A percentile compares a stretch with the other conserved stretches of the same genome.
Conservation (phyloP, 805 yeast species). For the Tetrapisispora fleetii region DNA sequence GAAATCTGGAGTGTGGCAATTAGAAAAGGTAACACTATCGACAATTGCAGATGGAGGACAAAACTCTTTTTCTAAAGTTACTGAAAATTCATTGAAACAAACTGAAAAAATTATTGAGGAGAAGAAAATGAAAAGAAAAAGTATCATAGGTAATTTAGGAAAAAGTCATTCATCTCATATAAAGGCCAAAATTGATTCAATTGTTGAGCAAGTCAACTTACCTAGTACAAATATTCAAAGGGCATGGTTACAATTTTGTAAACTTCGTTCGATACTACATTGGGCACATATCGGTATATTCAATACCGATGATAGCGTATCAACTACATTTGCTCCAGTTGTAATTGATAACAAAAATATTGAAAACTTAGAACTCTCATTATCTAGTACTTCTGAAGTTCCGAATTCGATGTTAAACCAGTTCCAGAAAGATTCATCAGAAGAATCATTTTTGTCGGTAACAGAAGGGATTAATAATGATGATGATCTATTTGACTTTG, state of each 20-base stretch:
- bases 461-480: conserved; percentile 1
- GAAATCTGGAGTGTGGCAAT: conserved; percentile 48
- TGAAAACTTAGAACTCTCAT: background rate
- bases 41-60: conserved; percentile 12
- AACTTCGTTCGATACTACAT: conserved; percentile 62
- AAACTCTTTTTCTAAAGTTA: conserved; percentile 9
- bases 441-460: conserved; percentile 5
- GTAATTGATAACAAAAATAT: background rate
- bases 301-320: conserved; percentile 37
- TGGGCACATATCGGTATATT: conserved; percentile 81
- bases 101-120: conserved; percentile 16
- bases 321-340: conserved; percentile 20
- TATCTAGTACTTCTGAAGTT: background rate
- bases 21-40: conserved; percentile 32
- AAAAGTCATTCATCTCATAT: conserved; percentile 8
- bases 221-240: conserved; percentile 33
- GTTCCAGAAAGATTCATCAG: background rate
- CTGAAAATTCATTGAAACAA: conserved; percentile 5
- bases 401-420: background rate
- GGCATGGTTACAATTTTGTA: conserved; percentile 56
- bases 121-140: conserved; percentile 18
- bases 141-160: conserved; percentile 20
- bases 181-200: conserved; percentile 10
- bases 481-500: conserved; percentile 19
- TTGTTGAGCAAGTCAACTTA: conserved; percentile 14